Evolutionary conservation across 2,329 filamentous ascomycete genomes (phyloP).

Genomic region (Penicillium sp.): DNA sequence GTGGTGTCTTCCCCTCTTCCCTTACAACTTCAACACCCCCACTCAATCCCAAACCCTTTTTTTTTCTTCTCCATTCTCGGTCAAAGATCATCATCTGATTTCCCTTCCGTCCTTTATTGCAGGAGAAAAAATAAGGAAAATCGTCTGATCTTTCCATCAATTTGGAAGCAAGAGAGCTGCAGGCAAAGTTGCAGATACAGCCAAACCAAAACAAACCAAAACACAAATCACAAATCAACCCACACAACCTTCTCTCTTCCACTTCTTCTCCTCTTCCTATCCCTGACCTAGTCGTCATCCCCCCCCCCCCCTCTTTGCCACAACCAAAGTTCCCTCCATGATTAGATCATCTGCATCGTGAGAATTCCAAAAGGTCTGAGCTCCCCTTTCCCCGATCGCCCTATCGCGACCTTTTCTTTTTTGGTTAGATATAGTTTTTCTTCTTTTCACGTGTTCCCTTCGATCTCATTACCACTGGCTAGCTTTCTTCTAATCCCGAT

Average conservation of each 20-base stretch:
- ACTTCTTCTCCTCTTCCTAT: not conserved
- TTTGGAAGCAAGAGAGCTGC: not conserved
- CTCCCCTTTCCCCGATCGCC: not conserved
- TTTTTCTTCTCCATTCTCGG: not conserved
- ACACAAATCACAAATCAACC: not conserved
- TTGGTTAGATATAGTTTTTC: not conserved
- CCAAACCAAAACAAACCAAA: not conserved
- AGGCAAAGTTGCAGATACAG: not conserved
- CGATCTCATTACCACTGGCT: not conserved
- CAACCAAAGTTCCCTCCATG: constrained; percentile 3
- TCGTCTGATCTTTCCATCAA: not conserved
- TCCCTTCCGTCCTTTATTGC: not conserved
- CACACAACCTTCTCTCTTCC: not conserved
- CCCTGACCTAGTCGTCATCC: not conserved
- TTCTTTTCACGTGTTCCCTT: not conserved
- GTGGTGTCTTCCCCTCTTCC: not conserved
- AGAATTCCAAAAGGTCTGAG: constrained; percentile 14
- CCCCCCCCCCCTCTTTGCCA: not conserved
- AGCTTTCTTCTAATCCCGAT: not conserved
- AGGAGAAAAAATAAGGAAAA: not conserved
- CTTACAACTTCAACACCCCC: not conserved
- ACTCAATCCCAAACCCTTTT: not conserved
- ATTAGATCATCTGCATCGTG: constrained; percentile 13
- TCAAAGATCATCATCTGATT: not conserved
- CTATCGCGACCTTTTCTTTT: not conserved